These are phyloP conservation scores for Carex kokanica DNA, from an alignment of 176 grass and related monocot genomes.

Conservation along the genomic window DNA sequence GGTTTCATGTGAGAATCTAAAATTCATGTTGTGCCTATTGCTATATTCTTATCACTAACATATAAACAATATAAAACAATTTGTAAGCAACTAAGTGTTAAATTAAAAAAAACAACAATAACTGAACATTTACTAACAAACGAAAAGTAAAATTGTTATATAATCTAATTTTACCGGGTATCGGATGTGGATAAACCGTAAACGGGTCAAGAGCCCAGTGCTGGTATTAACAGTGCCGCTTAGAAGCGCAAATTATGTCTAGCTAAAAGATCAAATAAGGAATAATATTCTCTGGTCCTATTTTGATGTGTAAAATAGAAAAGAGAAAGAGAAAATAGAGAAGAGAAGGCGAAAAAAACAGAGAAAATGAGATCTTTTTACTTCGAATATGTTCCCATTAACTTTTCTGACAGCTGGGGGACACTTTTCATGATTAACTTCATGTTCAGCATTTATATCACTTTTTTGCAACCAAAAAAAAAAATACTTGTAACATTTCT, in stretches of 20 bases:
- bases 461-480: no score
- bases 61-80: background rate
- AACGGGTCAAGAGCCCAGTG: no score
- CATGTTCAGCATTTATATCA: no score
- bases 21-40: no score
- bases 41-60: no score
- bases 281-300: no score
- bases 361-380: background rate
- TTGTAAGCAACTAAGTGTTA: background rate
- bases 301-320: background rate
- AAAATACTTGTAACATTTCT: no score
- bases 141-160: background rate
- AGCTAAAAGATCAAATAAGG: no score
- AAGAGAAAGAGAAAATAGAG: background rate
- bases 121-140: background rate
- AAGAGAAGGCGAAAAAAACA: background rate
- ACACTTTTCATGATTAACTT: no score
- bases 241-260: no score
- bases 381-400: background rate
- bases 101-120: background rate
- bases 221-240: no score
- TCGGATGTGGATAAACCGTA: no score
- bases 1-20: background rate
- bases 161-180: background rate
- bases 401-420: background rate